Conservation (phyloP, 208 protist genomes). For the Trypanosoma melophagium region DNA sequence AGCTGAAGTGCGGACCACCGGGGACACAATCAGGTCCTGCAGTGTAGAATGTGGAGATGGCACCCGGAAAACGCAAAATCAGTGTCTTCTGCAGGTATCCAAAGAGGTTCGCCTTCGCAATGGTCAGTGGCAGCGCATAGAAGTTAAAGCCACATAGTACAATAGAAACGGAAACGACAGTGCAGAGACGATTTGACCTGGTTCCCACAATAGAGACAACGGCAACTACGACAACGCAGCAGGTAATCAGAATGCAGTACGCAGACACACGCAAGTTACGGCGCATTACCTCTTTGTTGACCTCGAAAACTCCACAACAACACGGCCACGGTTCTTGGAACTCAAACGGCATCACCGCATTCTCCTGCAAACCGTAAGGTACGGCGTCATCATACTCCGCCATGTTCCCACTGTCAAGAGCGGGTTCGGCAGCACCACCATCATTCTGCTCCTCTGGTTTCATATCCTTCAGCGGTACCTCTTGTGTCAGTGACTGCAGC, state of each 20-base stretch:
- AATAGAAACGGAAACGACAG: constrained; percentile 38
- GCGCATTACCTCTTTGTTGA: constrained; percentile 54
- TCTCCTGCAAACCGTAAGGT: background rate
- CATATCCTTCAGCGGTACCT: background rate
- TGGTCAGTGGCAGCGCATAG: constrained; percentile 60
- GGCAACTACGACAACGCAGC: constrained; percentile 46
- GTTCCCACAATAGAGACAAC: constrained; percentile 41
- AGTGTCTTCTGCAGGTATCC: constrained; percentile 46
- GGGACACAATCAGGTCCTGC: constrained; percentile 39
- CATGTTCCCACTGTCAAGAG: background rate
- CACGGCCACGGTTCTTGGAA: constrained; percentile 27
- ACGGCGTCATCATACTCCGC: background rate
- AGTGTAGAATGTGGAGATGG: constrained; percentile 49
- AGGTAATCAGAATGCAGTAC: constrained; percentile 56
- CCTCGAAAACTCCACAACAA: constrained; percentile 56
- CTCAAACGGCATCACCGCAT: background rate
- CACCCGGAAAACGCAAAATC: constrained; percentile 25
- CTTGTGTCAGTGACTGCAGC: background rate
- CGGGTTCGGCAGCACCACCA: background rate
- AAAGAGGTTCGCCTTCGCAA: constrained; percentile 73
- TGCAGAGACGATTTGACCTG: constrained; percentile 35
- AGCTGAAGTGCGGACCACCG: constrained; percentile 56
- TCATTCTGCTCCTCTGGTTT: background rate
- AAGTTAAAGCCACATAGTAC: constrained; percentile 52
- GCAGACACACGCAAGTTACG: constrained; percentile 53